phyloP scores from a whole-genome alignment of 352 stramenopile genomes.

The Phytophthora nicotianae region DNA sequence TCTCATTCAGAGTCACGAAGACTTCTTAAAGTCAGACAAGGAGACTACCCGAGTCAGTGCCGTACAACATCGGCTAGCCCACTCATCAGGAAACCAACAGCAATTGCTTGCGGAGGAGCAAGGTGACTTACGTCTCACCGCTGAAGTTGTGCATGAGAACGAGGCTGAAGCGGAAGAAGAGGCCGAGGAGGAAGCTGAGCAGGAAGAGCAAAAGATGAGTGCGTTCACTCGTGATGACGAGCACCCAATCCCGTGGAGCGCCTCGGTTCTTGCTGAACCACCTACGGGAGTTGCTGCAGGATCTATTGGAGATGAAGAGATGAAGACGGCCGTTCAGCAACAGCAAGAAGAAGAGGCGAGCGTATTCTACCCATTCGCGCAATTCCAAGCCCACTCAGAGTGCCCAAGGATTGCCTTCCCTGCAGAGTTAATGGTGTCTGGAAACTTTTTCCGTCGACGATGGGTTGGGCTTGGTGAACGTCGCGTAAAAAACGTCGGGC shows the following conservation, averaged over 20 bases:
- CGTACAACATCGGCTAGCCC: conserved; percentile 67
- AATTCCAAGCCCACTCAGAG: conserved; percentile 79
- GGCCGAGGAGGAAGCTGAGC: conserved; percentile 88
- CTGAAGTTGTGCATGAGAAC: conserved; percentile 92
- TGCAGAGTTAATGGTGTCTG: conserved; percentile 71
- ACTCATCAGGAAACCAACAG: conserved; percentile 52
- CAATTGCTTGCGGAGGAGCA: conserved; percentile 55
- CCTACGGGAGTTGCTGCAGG: conserved; percentile 17
- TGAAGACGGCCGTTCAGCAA: conserved; percentile 29
- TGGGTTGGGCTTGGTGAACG: conserved; percentile 90
- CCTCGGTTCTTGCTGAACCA: conserved; percentile 45
- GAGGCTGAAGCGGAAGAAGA: conserved; percentile 89
- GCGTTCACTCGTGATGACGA: conserved; percentile 91
- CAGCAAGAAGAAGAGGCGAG: conserved; percentile 53
- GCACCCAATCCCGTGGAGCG: conserved; percentile 82
- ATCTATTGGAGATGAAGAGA: conserved; percentile 23
- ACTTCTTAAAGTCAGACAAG: conserved; percentile 59
- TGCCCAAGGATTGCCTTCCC: conserved; percentile 82
- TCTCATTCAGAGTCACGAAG: conserved; percentile 60
- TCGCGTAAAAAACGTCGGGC: conserved; percentile 88
- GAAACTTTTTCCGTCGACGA: conserved; percentile 88
- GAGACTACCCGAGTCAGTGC: conserved; percentile 59
- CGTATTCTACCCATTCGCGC: conserved; percentile 79
- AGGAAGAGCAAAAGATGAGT: conserved; percentile 92
- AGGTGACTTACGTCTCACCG: conserved; percentile 75